Conservation (phyloP, 192 early-diverging fungal genomes). For the Linnemannia hyalina region DNA sequence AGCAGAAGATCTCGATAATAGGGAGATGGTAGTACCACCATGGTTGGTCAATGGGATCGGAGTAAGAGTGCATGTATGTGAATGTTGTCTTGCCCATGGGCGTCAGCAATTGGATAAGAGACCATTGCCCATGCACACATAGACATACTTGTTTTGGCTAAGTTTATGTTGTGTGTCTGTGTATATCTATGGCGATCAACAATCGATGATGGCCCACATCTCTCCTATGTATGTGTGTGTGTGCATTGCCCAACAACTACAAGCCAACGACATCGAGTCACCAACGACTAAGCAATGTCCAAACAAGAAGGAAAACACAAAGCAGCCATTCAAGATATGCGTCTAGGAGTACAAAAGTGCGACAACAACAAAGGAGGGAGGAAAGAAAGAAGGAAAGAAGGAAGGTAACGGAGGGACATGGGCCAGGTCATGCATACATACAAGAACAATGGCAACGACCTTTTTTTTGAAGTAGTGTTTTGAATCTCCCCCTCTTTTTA, state of each 20-base stretch:
- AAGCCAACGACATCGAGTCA: background rate
- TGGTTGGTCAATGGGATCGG: background rate
- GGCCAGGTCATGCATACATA: background rate
- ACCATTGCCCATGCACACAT: background rate
- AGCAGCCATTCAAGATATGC: background rate
- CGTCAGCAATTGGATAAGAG: background rate
- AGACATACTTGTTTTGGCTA: background rate
- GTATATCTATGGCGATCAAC: background rate
- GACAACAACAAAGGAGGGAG: background rate
- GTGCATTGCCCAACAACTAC: constrained; percentile 3
- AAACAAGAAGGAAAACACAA: background rate
- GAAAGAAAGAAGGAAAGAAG: background rate
- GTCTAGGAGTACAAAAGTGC: background rate
- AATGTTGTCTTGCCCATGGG: background rate
- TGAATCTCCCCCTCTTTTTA: background rate
- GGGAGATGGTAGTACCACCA: background rate
- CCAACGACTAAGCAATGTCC: background rate
- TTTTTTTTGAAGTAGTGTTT: background rate
- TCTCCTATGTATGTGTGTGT: background rate
- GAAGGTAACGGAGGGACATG: background rate
- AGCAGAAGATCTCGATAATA: background rate
- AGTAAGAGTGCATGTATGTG: background rate
- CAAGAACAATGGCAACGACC: background rate
- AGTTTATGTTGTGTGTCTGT: background rate
- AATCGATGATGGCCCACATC: background rate